These are phyloP conservation scores for Lignosus rhinocerotis DNA, from an alignment of 1,284 basidiomycete genomes.

Conservation along the genomic window DNA sequence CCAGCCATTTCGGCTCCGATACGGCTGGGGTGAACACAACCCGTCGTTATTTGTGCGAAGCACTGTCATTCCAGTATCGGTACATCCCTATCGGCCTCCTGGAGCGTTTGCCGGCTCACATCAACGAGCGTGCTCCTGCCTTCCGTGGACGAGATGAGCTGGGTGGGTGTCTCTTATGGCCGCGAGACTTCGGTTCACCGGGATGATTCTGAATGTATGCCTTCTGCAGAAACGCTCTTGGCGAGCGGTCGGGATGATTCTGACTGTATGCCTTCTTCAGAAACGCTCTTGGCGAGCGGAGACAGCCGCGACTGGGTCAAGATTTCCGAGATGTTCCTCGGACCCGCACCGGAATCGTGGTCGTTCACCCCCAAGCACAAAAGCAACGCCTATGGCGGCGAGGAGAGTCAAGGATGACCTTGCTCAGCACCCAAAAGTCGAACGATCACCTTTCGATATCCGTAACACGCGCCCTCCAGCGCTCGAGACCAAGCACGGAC, in stretches of 20 bases:
- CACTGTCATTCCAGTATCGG: constrained; percentile 92
- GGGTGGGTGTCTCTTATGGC: constrained; percentile 45
- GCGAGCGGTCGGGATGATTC: constrained; percentile 61
- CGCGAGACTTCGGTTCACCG: no score
- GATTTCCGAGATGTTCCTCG: constrained; percentile 93
- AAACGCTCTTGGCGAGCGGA: constrained; percentile 82
- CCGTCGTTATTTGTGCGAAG: constrained; percentile 92
- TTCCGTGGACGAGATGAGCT: constrained; percentile 88
- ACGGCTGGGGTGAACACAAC: constrained; percentile 92
- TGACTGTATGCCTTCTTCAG: constrained; percentile 37
- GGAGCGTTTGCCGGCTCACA: constrained; percentile 78
- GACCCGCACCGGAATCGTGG: constrained; percentile 67
- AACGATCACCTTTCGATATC: no score
- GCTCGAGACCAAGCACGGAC: not conserved
- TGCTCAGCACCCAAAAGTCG: not conserved
- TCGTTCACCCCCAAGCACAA: constrained; percentile 77
- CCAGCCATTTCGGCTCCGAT: constrained; percentile 87
- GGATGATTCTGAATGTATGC: not conserved
- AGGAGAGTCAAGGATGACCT: constrained; percentile 50
- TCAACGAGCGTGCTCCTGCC: constrained; percentile 90
- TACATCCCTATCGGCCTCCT: constrained; percentile 93
- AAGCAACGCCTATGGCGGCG: constrained; percentile 60
- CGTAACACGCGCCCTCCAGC: not conserved
- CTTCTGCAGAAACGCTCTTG: constrained; percentile 72
- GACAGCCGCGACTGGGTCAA: constrained; percentile 93